Percentiles rank a stretch among this genome's conserved stretches.
Evolutionary conservation across 2,329 filamentous ascomycete species (phyloP).

Genomic region (Aspergillus arachidicola): DNA sequence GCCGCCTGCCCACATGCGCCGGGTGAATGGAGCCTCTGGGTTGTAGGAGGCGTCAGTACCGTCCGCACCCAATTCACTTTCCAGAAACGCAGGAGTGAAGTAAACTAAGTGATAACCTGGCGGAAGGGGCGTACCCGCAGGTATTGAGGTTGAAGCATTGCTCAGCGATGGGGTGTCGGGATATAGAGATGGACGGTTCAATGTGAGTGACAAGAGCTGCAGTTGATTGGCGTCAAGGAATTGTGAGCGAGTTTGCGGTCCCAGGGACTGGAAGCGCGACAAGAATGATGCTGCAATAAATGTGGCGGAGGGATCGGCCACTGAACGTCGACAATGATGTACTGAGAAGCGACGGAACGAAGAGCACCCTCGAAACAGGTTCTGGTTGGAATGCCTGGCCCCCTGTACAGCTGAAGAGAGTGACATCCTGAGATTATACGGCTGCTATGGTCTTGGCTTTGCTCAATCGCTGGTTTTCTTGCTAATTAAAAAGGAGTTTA

Average conservation of each 20-base stretch:
- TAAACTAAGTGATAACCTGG: conserved; percentile 66
- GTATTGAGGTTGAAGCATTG: conserved; percentile 36
- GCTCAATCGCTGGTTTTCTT: background rate
- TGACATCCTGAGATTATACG: conserved; percentile 5
- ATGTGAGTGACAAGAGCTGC: conserved; percentile 62
- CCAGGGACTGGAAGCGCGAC: conserved; percentile 43
- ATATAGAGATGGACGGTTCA: conserved; percentile 53
- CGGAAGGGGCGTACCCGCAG: conserved; percentile 54
- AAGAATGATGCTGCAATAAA: conserved; percentile 46
- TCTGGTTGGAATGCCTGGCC: background rate
- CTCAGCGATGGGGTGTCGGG: conserved; percentile 43
- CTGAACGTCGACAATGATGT: conserved; percentile 11
- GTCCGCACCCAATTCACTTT: conserved; percentile 59
- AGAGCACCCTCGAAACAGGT: background rate
- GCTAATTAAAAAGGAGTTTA: too few species aligned
- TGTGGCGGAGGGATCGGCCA: conserved; percentile 30
- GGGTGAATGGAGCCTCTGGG: conserved; percentile 60
- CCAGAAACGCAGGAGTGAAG: conserved; percentile 61
- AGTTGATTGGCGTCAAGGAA: conserved; percentile 65
- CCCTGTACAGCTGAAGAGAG: conserved; percentile 1
- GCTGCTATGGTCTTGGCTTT: background rate
- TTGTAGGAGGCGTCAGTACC: conserved; percentile 66
- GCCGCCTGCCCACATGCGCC: conserved; percentile 70
- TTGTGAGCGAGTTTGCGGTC: conserved; percentile 52
- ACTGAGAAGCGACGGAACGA: conserved; percentile 18